phyloP scores from a whole-genome alignment of 2,329 filamentous ascomycete genomes.

The Didymella arachidicola region DNA sequence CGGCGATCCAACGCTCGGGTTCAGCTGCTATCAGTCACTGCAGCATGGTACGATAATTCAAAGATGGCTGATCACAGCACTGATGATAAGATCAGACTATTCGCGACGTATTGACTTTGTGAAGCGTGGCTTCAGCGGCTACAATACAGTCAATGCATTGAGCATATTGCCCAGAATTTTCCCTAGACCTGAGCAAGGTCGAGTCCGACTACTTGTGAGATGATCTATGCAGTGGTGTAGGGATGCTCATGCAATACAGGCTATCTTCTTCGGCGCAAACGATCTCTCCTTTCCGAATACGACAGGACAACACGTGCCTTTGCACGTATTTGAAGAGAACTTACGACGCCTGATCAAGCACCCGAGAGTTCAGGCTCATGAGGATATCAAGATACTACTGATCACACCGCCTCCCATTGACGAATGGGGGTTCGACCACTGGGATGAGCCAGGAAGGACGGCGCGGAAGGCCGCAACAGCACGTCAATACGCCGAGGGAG shows the following conservation, averaged over 20 bases:
- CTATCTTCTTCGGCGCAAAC: constrained; percentile 23
- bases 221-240: neutral
- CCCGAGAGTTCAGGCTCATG: constrained; percentile 10
- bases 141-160: constrained; percentile 21
- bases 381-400: constrained; percentile 7
- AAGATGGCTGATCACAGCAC: neutral
- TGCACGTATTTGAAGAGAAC: constrained; percentile 9
- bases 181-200: constrained; percentile 10
- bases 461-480: constrained; percentile 20
- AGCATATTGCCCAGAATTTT: constrained; percentile 15
- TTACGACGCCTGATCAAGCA: constrained; percentile 9
- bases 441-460: constrained; percentile 22
- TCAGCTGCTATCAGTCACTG: constrained; percentile 15
- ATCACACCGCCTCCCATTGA: constrained; percentile 14
- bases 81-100: constrained; percentile 11
- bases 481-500: constrained; percentile 13
- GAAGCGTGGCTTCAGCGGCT: constrained; percentile 21
- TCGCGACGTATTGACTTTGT: constrained; percentile 16
- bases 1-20: constrained; percentile 13
- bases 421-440: constrained; percentile 15
- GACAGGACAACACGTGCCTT: constrained; percentile 20
- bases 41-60: constrained; percentile 5
- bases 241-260: neutral
- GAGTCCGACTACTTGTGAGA: constrained; percentile 12
- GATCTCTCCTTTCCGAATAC: constrained; percentile 20